Base-by-base conservation (phyloP, 2,329 filamentous ascomycete species). In the Diaporthe sp. region DNA sequence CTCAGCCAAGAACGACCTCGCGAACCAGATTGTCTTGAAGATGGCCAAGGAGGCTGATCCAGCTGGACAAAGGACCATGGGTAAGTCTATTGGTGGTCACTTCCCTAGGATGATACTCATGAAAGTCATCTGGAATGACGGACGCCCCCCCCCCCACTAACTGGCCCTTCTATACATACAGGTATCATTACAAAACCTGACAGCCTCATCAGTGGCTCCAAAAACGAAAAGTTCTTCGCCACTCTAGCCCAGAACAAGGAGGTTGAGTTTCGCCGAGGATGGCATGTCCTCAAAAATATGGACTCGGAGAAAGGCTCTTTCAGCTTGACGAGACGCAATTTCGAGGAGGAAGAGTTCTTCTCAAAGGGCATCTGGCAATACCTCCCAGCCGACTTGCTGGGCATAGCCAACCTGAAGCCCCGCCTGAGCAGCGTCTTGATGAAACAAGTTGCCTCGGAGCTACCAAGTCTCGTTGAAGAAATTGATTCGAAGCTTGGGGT, bases 121-220 rank as follows among this genome's bases (percentile, higher is more conserved):
- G 53, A 6, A 31, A 8, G 15, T 17, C 15, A 19, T 28, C 25
- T 15, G 17, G 5, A 55, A 17, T 10, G 15, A 31, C 22, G 25
- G 53, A 55, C 53, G 13, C 6, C 25, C 9, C 3, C 12, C 28
- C 28, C 1, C 13, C 28, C 28, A 2, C 34, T 1, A 49, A 25
- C 55, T 74, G 28, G 49, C n/a, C 31, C 2, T 51, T 39, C 25
- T 13, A 1, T n/a, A 4, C 22, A 8, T 19, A 9, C 34, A 74
- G 73, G 89, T 1, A 85, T 91, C 77, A 88, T 91, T 77, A 91
- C 90, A 1, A 91, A 90, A 78, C 88, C 88, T 0, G 89, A 91
- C 67, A 79, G 77, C n/a, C 73, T 80, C 39, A 72, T 78, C 7
- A 31, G 77, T 5, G 79, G 82, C 13, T 85, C 86, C 0, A 82